Base-by-base conservation (phyloP, 139 green algal species). In the Ettlia oleoabundans region DNA sequence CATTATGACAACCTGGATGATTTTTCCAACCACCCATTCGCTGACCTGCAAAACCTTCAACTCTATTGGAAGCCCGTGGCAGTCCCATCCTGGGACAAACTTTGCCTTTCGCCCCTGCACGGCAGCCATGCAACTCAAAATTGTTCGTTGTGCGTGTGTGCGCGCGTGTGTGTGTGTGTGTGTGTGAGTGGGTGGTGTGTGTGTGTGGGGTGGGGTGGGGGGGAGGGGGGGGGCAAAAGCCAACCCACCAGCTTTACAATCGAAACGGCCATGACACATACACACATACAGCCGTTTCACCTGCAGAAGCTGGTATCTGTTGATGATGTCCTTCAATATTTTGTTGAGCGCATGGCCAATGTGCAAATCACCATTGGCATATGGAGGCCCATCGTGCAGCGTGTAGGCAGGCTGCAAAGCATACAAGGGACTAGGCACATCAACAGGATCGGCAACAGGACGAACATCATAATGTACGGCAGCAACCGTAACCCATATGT, bases 291-390 rank as follows among this genome's bases (percentile, higher is more conserved):
- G 4, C 28, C 63, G 64, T 3, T 69, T 19, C 35, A 77, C 87
- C 69, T 86, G 76, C 40, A 91, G 75, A 62, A 91, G 85, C 78
- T 91, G 82, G 76, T 91, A 93, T 13, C 92, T 89, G 68, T 93
- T 91, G 51, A 90, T 95, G 77, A 99, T 92, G 91, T 99, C 96
- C 88, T 99, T 99, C 32, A 99, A 87, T 67, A 99, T 93, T 78
- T 99, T 99, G 91, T 99, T 99, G 35, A 99, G 89, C 1, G 97
- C 97, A 85, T 99, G 97, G 24, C 97, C 96, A 64, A 98, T 98
- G 92, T 99, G 96, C 37, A 99, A 90, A 86, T 98, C 94, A 32
- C 97, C 97, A 88, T 99, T 99, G 67, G 97, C 97, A 76, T 99
- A 99, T 2, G 97, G 97, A 10, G 97, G 97, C 4, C 97, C 97